A percentile compares a stretch with the other conserved stretches of the same genome.
phyloP scores from a whole-genome alignment of 805 yeast species.

The Metschnikowia matae region DNA sequence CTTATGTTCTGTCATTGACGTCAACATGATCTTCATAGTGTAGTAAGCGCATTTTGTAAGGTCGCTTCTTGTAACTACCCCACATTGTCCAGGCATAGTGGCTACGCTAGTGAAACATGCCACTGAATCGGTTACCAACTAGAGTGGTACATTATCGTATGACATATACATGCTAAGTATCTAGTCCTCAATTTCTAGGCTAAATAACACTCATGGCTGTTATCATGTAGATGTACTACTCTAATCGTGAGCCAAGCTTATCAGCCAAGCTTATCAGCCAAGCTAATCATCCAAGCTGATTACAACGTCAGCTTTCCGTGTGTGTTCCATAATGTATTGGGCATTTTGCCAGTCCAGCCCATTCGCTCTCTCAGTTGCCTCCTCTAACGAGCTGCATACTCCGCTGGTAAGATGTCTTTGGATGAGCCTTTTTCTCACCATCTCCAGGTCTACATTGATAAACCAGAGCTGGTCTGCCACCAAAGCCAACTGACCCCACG shows the following conservation, averaged over 20 bases:
- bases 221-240: no score
- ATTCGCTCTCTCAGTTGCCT: slow-evolving; percentile 49
- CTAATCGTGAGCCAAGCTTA: neutral
- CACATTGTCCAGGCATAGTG: no score
- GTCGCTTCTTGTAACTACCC: no score
- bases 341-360: slow-evolving; percentile 68
- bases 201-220: neutral
- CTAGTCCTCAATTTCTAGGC: neutral
- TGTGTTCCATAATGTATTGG: slow-evolving; percentile 23
- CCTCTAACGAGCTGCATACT: slow-evolving; percentile 41
- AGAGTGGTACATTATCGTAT: no score
- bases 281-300: slow-evolving; percentile 1
- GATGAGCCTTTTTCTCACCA: slow-evolving; percentile 57
- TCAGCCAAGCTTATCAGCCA: neutral
- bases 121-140: no score
- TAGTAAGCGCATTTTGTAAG: no score
- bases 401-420: slow-evolving; percentile 63
- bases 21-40: no score
- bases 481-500: slow-evolving; percentile 52
- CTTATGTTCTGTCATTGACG: no score
- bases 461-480: slow-evolving; percentile 47
- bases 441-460: slow-evolving; percentile 42
- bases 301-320: slow-evolving; percentile 14
- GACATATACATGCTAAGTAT: no score
- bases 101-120: no score